Evolutionary conservation across 805 yeast species (phyloP).

Genomic region (Hanseniaspora valbyensis): DNA sequence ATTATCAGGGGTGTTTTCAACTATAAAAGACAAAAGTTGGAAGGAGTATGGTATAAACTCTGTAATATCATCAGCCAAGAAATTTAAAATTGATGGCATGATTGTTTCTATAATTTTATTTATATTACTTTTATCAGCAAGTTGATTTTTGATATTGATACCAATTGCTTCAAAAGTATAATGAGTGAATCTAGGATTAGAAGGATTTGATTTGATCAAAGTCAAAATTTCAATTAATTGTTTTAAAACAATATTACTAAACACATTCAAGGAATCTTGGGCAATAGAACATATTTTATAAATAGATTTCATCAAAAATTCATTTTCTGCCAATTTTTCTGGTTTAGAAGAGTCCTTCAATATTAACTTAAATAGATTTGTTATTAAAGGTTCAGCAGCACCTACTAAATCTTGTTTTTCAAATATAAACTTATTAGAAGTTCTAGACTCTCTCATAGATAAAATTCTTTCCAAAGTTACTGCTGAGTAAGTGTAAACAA

Average conservation of each 20-base stretch:
- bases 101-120: constrained; percentile 33
- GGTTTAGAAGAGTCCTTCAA: constrained; percentile 53
- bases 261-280: constrained; percentile 47
- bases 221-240: constrained; percentile 61
- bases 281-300: constrained; percentile 72
- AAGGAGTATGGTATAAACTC: constrained; percentile 90
- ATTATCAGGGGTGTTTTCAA: constrained; percentile 46
- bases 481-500: constrained; percentile 87
- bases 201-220: constrained; percentile 75
- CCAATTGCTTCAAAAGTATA: constrained; percentile 83
- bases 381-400: constrained; percentile 49
- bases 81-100: constrained; percentile 54
- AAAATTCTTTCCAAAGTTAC: constrained; percentile 83
- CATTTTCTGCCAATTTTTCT: constrained; percentile 89
- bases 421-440: constrained; percentile 51
- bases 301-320: constrained; percentile 76
- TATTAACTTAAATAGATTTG: constrained; percentile 56
- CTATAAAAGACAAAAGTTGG: constrained; percentile 72
- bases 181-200: constrained; percentile 89
- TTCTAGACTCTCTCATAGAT: constrained; percentile 49
- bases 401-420: constrained; percentile 60
- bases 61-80: constrained; percentile 74
- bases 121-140: constrained; percentile 23
- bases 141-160: constrained; percentile 48
- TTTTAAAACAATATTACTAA: constrained; percentile 39